These are phyloP conservation scores for Micractinium sp. DNA, from an alignment of 139 green algal genomes.

Conservation along the genomic window DNA sequence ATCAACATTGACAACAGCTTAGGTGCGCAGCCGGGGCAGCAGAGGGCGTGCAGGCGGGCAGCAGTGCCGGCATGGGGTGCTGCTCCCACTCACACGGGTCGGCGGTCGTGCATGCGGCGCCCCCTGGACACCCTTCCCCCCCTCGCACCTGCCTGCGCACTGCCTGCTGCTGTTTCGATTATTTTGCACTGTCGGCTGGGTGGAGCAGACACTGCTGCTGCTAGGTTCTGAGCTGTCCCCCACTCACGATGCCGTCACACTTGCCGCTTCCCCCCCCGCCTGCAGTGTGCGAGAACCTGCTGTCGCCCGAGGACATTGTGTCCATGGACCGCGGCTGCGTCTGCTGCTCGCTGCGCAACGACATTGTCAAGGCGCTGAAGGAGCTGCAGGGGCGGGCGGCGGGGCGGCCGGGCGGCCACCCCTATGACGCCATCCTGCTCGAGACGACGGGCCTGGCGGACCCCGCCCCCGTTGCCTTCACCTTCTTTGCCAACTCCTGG, in stretches of 20 bases:
- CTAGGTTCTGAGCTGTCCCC: background rate
- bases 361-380: constrained; percentile 81
- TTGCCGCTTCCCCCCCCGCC: background rate
- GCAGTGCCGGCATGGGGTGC: no score
- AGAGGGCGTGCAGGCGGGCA: no score
- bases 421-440: constrained; percentile 74
- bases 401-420: constrained; percentile 23
- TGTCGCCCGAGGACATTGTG: constrained; percentile 84
- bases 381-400: constrained; percentile 60
- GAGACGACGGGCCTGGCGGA: constrained; percentile 90
- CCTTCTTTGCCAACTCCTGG: constrained; percentile 90
- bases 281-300: constrained; percentile 61
- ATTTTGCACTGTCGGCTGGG: no score
- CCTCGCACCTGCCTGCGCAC: no score
- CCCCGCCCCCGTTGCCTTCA: constrained; percentile 85
- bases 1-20: constrained; percentile 58
- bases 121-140: no score
- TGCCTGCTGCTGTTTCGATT: no score
- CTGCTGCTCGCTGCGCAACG: constrained; percentile 86
- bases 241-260: background rate
- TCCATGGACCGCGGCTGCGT: constrained; percentile 86
- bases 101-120: background rate
- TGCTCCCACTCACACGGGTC: no score
- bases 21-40: background rate
- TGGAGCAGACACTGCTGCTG: no score